These are phyloP conservation scores for Cutaneotrichosporon dermatis DNA, from an alignment of 1,284 basidiomycete species.

Conservation along the genomic window DNA sequence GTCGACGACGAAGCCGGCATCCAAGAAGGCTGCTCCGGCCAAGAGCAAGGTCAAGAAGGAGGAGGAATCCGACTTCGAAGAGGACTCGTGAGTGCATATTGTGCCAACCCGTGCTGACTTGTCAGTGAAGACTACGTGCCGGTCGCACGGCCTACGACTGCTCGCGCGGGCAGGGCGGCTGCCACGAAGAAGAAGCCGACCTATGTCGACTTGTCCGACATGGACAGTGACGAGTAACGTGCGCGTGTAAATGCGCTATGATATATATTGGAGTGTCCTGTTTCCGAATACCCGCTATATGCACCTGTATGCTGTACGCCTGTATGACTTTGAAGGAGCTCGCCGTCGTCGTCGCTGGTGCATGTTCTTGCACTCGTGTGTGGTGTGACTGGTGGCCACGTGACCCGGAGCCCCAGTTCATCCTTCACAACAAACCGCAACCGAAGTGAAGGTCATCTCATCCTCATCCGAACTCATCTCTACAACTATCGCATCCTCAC, in stretches of 20 bases:
- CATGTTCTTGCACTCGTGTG: too few relatives aligned
- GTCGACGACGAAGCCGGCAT: constrained; percentile 5
- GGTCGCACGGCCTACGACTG: constrained; percentile 4
- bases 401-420: not conserved
- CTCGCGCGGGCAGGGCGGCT: constrained; percentile 8
- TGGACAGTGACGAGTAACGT: constrained; percentile 10
- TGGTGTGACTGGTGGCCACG: not conserved
- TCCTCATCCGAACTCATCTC: too few relatives aligned
- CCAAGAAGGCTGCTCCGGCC: constrained; percentile 7
- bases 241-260: not conserved
- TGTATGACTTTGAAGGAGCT: too few relatives aligned
- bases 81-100: constrained; percentile 11
- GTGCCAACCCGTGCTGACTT: not conserved
- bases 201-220: constrained; percentile 21
- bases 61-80: constrained; percentile 19
- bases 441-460: too few relatives aligned
- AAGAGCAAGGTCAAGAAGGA: constrained; percentile 18
- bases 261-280: not conserved
- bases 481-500: too few relatives aligned
- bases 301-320: not conserved
- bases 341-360: too few relatives aligned
- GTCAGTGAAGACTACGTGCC: constrained; percentile 1
- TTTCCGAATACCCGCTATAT: not conserved
- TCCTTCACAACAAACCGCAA: too few relatives aligned
- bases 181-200: constrained; percentile 19